phyloP scores from a whole-genome alignment of 441 rosid species.

The Melastoma candidum region DNA sequence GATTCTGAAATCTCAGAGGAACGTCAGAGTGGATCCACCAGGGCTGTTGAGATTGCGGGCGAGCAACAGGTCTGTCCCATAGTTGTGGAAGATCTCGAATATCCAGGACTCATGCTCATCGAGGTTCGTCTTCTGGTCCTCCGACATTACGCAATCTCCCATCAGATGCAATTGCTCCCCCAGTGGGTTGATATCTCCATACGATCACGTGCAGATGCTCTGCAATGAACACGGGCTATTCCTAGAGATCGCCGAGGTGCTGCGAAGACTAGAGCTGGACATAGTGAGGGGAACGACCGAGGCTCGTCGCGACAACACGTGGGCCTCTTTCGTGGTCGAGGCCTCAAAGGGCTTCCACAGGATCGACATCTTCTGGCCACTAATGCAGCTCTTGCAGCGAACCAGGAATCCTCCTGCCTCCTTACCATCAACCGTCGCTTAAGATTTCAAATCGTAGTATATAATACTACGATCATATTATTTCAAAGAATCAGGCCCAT shows the following conservation, averaged over 20 bases:
- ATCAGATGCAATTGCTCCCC: background rate
- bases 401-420: constrained; percentile 18
- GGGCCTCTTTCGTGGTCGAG: constrained; percentile 69
- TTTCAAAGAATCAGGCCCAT: no score
- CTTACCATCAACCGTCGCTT: no score
- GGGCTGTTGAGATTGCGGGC: constrained; percentile 39
- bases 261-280: constrained; percentile 32
- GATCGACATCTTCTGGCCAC: constrained; percentile 64
- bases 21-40: constrained; percentile 25
- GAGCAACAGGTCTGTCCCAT: constrained; percentile 41
- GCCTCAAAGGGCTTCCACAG: constrained; percentile 50
- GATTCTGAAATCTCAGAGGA: constrained; percentile 18
- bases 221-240: constrained; percentile 44
- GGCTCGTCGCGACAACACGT: constrained; percentile 24
- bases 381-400: constrained; percentile 51
- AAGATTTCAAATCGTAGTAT: no score
- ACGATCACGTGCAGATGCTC: constrained; percentile 30
- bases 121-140: constrained; percentile 25
- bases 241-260: constrained; percentile 50
- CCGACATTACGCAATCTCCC: background rate
- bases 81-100: constrained; percentile 45
- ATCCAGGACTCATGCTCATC: constrained; percentile 50
- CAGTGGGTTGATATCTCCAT: background rate
- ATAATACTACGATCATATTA: no score
- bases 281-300: constrained; percentile 44